Base-by-base conservation (phyloP, 345 rosid genomes). In the Citrus hindsii region DNA sequence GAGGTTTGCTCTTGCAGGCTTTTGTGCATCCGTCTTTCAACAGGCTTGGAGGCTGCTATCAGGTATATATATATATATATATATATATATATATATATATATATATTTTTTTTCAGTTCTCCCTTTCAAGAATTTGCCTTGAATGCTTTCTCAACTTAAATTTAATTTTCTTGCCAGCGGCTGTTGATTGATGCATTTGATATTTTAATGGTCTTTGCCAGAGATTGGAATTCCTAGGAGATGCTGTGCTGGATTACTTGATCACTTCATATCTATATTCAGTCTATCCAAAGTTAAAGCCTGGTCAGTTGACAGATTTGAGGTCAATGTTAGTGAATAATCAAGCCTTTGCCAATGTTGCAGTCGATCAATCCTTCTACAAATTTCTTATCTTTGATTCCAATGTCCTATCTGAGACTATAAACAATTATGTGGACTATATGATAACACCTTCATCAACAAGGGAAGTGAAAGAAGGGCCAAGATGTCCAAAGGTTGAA, bases 171-270 rank as follows among this genome's bases (percentile, higher is more conserved):
- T 82, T 82, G 73, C 30, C 61, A 1, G 38, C 59, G 37, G 48
- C 60, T 24, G 27, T 63, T 61, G 61, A 21, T 78, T 53, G 61
- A 40, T 75, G 30, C 28, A 25, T 74, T 82, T 77, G 66, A 74
- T 73, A 33, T 65, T 78, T 80, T 27, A 48, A 69, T 70, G 55
- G 51, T 71, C 82, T 82, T 56, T 38, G 37, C 60, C 91, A 95
- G 98, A 90, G 98, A 86, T 82, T 95, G 85, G 98, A 95, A 91
- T 95, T 95, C 88, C 95, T 95, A 71, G 98, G 98, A 85, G 98
- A 95, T 80, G 98, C 98, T 78, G 90, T 92, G 79, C 84, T 93
- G 91, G 98, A 95, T 87, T 95, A 92, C 85, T 86, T 93, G 82
- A 92, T 95, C 78, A 91, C 95, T 19, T 95, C 98, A 65, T 93